Base-by-base conservation (phyloP, 106 monocot species). In the Narthecium ossifragum region DNA sequence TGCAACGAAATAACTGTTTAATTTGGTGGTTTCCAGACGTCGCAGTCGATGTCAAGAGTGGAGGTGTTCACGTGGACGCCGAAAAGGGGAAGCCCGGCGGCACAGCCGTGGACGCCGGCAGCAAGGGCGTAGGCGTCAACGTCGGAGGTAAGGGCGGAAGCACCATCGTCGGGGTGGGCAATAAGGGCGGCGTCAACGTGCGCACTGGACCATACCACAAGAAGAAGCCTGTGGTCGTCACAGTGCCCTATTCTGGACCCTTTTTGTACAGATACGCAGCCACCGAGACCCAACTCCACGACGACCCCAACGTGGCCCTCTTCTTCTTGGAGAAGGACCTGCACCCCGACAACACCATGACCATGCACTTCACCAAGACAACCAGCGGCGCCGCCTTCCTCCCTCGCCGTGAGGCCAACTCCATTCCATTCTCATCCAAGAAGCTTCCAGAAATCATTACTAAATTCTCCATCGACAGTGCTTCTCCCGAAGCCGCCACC, bases 301-400 rank as follows among this genome's bases (percentile, higher is more conserved):
- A 67, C 29, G 71, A 91, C 54, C 75, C 70, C 6, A 64, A 23
- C 53, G 54, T 25, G 21, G 57, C 73, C 0, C 51, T 79, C 32
- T 86, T 83, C 74, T 91, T 92, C 80, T 46, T 65, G 23, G 60
- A 68, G 69, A 74, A 80, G 33, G 74, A 77, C 59, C 26, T 91
- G 6, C 40, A 51, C 53, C 40, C 60, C 1, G 79, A 79, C 5
- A 65, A 61, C 18, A 69, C 59, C 41, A 77, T 86, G 73, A 83
- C 40, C 2, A 13, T 82, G 0, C 65, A 62, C 12, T 75, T 90
- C 55, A 60, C 73, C 25, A 34, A 28, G 2, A 51, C 66, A 8
- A 34, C 51, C 31, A 11, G 39, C 4, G 31, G 26, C n/a, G 12
- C 41, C 15, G 23, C 31, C 9, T 46, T 73, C 49, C 31, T 66